Evolutionary conservation across 75 land plant genomes (phyloP), one percentile per base, ranked within the genome.

Genomic region (Picea glauca): DNA sequence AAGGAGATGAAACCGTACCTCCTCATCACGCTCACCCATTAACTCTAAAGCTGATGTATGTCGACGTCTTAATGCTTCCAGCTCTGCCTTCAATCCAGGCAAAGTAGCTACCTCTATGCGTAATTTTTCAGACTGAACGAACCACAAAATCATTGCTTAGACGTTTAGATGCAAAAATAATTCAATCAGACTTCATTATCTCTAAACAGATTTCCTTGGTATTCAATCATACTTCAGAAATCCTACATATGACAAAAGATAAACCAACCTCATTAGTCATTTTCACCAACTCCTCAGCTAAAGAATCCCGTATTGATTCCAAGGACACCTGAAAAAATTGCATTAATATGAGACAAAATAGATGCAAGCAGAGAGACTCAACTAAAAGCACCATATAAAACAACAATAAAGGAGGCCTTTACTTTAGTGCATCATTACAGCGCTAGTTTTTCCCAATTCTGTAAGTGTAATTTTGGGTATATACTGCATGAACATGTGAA

Each of bases 21-120:
- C 92, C 79, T 98, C 99, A 86, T 95, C 99, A 56, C 98, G 93
- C 85, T 98, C 99, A 59, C 99, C 99, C 99, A 98, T 98, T 58
- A 98, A 92, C 84, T 98, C 99, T 68, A 95, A 79, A 26, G 99
- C 98, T 56, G 99, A 86, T 76, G 98, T 75, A 79, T 98, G 99
- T 40, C 99, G 84, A 58, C 91, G 85, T 40, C 98, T 97, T 43
- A 98, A 80, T 17, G 96, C 89, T 81, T 98, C 99, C 57, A 98
- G 84, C 84, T 98, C 99, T 75, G 99, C 95, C n/a, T 86, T 81
- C 79, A 97, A 63, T 38, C 99, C 90, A 77, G 98, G 98, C 67
- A 97, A 77, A 9, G 79, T 54, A 59, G 83, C 81, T 43, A 90
- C 90, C 77, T 94, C 99, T 68, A 80, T 77, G 15, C 88, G 83